Percentiles rank a stretch among this genome's conserved stretches.
Conservation (phyloP, 1,284 basidiomycete species). For the Coniferiporia weirii region DNA sequence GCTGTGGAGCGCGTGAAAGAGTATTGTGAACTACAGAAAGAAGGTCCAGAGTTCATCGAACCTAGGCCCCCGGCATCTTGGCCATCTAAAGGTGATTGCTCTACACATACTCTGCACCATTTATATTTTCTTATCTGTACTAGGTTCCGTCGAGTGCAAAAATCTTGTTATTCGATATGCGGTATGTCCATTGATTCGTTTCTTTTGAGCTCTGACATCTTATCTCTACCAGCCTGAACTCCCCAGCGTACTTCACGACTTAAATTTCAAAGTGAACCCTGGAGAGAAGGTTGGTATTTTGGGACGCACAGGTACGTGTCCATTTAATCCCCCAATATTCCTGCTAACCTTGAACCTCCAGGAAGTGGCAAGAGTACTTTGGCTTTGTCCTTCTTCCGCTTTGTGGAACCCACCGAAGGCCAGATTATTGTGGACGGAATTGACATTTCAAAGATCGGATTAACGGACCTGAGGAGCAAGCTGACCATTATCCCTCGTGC, state of each 20-base stretch:
- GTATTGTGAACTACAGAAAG: conserved; percentile 75
- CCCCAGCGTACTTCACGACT: conserved; percentile 79
- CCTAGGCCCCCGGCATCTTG: conserved; percentile 80
- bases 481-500: conserved; percentile 91
- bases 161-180: conserved; percentile 85
- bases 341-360: neutral
- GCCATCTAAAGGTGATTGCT: conserved; percentile 60
- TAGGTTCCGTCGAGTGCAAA: conserved; percentile 62
- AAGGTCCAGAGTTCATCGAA: conserved; percentile 78
- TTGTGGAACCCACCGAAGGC: conserved; percentile 84
- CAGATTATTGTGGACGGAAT: conserved; percentile 83
- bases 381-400: conserved; percentile 92
- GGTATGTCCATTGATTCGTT: conserved; percentile 39
- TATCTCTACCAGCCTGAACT: conserved; percentile 56
- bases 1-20: conserved; percentile 90
- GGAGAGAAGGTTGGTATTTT: conserved; percentile 86
- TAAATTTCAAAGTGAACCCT: conserved; percentile 74
- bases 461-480: conserved; percentile 79
- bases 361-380: conserved; percentile 77
- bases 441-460: conserved; percentile 81
- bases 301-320: conserved; percentile 69
- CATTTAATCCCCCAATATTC: neutral
- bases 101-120: neutral
- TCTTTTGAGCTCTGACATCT: neutral
- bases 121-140: neutral